Evolutionary conservation across 225 moss, liverwort and hornwort genomes (phyloP), one percentile per base, ranked within the genome.

Genomic region (Thuidium tamariscinum): DNA sequence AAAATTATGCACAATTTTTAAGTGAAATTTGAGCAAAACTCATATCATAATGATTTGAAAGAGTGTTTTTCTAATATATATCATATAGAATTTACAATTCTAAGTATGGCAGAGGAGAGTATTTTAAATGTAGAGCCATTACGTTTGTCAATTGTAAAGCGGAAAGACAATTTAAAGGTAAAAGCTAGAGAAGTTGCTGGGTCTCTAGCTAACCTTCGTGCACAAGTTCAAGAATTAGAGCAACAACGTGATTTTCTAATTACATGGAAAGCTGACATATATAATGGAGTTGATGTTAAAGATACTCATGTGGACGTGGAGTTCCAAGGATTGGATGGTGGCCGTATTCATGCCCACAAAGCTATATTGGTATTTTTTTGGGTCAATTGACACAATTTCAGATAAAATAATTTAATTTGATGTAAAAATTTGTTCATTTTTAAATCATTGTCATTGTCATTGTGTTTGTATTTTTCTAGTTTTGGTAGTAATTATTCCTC

Each of bases 241-340:
- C 85, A 93, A 87, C 89, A 93, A 87, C 63, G 91, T 30, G 89
- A 93, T 82, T 93, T 93, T 82, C 54, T 93, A 59, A 84, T 82
- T 71, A 49, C 80, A 86, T 93, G 93, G 93, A 92, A 90, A 73
- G 37, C 23, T 3, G 54, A 90, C 16, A 82, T 78, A 49, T 56
- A 83, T 77, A 55, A 11, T 17, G 89, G 90, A 49, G 36, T 78
- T 22, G 79, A 92, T 82, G 70, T 56, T 42, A 84, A 90, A 76
- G 52, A 84, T 29, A 89, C 89, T 25, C 72, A 89, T 54, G 93
- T 88, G 20, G 93, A 92, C 61, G 87, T 92, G 5, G 90, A 89
- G 65, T 92, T 93, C 13, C 89, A 91, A 77, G 91, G 91, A 51
- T 86, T 79, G 46, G 89, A 89, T 88, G 93, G 93, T 75, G 86